Evolutionary conservation across 169 alveolate genomes (phyloP).

Genomic region (Theileria equi): DNA sequence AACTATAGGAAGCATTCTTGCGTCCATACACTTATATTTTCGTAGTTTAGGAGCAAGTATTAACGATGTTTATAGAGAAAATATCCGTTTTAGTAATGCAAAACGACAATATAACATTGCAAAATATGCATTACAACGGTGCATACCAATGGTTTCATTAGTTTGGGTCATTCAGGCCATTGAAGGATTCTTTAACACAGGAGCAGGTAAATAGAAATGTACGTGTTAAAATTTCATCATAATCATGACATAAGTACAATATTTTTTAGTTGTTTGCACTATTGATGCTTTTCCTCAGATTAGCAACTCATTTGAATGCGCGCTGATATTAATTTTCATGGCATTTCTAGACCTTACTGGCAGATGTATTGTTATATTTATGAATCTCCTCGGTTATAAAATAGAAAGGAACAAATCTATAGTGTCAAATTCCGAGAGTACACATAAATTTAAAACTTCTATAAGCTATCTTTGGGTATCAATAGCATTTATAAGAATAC

Average conservation of each 20-base stretch:
- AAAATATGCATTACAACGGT: not conserved
- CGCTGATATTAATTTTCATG: not conserved
- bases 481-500: not conserved
- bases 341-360: conserved; percentile 5
- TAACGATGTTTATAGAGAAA: no score
- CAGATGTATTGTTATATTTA: not conserved
- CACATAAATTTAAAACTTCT: not conserved
- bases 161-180: not conserved
- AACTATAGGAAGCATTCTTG: no score
- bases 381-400: no score
- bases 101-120: no score
- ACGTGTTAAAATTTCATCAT: not conserved
- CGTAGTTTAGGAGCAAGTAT: no score
- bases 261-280: not conserved
- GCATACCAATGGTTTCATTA: not conserved
- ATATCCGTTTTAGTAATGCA: no score
- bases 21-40: no score
- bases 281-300: conserved; percentile 15
- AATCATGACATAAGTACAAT: not conserved
- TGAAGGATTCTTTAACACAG: not conserved
- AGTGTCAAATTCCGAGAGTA: not conserved
- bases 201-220: not conserved
- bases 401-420: no score
- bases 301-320: not conserved
- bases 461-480: not conserved